Evolutionary conservation across 106 monocot species (phyloP), one percentile per base, ranked within the genome.

Genomic region (Apostasia shenzhenica): DNA sequence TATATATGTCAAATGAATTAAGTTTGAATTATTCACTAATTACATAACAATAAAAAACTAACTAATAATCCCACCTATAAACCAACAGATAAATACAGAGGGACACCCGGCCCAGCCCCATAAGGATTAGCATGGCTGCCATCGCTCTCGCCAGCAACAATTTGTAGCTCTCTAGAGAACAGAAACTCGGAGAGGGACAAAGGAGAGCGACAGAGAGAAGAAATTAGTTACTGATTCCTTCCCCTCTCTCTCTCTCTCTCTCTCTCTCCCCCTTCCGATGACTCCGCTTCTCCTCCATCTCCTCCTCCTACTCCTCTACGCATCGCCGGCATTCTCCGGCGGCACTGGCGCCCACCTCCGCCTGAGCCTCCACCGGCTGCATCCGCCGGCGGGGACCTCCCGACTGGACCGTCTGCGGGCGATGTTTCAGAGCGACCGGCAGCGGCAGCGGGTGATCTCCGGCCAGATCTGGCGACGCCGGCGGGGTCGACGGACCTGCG

Each of bases 361-460:
- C 51, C 70, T 56, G 8, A 55, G 3, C 2, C 70, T 45, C 56
- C 55, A 26, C 56, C 54, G 70, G 2, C 57, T 43, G 0, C 44
- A 45, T 1, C 55, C 8, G 0, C 7, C 8, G 0, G 1, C 59
- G 5, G 12, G 39, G 4, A 11, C 6, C 41, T 67, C 75, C 39
- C 70, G 75, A 12, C 45, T 63, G 43, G 47, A 63, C 5, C 55
- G 13, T 13, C 38, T 70, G 39, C 61, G 70, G 2, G 2, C 46
- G n/a, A 62, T 62, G 47, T 6, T 54, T 1, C 8, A 57, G 2
- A 41, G 57, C 45, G 70, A 70, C 42, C 62, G 43, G 26, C 11
- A 51, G 63, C 69, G 70, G 55, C 47, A 38, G 54, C 53, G 41
- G 41, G 54, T 68, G 68, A 68, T 68, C 52, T 14, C 68, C 43